Conservation (phyloP, 495 filamentous ascomycete genomes). For the Penicillium manginii region DNA sequence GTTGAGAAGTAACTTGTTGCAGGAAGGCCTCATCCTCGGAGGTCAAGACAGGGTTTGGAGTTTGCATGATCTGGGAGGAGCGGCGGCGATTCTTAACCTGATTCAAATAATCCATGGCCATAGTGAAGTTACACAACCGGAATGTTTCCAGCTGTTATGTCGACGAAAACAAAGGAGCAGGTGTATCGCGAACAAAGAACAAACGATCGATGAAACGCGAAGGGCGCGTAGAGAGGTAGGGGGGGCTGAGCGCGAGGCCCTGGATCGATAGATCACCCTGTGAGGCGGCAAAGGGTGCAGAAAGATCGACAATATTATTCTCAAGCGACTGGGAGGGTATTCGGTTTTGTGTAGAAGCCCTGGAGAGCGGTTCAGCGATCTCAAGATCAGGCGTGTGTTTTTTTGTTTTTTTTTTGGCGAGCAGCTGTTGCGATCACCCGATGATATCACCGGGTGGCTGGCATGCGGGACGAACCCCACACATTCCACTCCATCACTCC, state of each 20-base stretch:
- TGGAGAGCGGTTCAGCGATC: background rate
- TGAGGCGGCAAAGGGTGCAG: conserved; percentile 6
- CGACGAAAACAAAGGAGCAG: background rate
- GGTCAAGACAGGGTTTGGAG: conserved; percentile 53
- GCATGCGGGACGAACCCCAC: conserved; percentile 21
- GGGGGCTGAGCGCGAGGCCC: conserved; percentile 13
- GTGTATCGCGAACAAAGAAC: conserved; percentile 1
- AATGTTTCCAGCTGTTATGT: background rate
- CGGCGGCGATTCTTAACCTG: conserved; percentile 38
- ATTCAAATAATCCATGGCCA: conserved; percentile 47
- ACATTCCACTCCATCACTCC: background rate
- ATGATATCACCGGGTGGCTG: conserved; percentile 35
- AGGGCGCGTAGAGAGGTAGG: conserved; percentile 15
- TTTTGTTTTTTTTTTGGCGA: background rate
- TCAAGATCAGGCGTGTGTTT: background rate
- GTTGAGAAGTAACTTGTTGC: conserved; percentile 46
- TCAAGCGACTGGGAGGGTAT: background rate
- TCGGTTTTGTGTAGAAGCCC: background rate
- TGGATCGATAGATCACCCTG: conserved; percentile 19
- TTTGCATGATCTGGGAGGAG: conserved; percentile 30
- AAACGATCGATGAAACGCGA: conserved; percentile 13
- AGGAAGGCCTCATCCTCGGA: conserved; percentile 61
- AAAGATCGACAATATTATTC: background rate
- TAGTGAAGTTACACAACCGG: background rate
- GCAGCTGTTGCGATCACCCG: conserved; percentile 4